Conservation (phyloP, 306 rosid species). For the Vachellia collinsii region DNA sequence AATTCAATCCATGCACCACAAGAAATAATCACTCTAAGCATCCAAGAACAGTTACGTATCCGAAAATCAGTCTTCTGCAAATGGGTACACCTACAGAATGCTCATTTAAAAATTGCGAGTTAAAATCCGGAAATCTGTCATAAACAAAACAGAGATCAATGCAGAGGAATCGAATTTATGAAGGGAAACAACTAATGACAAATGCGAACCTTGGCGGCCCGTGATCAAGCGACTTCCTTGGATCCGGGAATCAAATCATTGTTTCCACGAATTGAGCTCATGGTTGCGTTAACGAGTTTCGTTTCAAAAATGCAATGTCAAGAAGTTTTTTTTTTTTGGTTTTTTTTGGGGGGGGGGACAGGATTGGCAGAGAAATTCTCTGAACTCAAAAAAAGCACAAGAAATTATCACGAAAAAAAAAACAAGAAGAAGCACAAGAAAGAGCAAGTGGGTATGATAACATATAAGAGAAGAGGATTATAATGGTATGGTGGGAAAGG, state of each 20-base stretch:
- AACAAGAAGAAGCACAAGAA: slow-evolving; percentile 22
- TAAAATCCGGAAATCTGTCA: slow-evolving; percentile 28
- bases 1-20: neutral
- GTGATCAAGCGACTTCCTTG: slow-evolving; percentile 29
- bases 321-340: too few species aligned
- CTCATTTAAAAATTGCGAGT: neutral
- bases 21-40: neutral
- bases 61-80: slow-evolving; percentile 6
- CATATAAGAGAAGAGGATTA: neutral
- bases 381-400: slow-evolving; percentile 6
- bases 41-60: slow-evolving; percentile 10
- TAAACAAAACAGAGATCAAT: slow-evolving; percentile 30
- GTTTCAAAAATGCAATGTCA: slow-evolving; percentile 8
- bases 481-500: slow-evolving; percentile 11
- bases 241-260: slow-evolving; percentile 53
- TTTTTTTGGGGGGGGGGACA: neutral
- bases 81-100: neutral
- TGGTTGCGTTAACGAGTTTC: slow-evolving; percentile 21
- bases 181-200: neutral
- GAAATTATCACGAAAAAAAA: too few species aligned
- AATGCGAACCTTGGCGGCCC: slow-evolving; percentile 39
- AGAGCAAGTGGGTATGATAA: neutral
- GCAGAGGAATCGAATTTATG: slow-evolving; percentile 31
- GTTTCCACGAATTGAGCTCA: slow-evolving; percentile 39
- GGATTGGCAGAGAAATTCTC: slow-evolving; percentile 14